Percentiles rank a stretch among this genome's conserved stretches.
These are phyloP conservation scores for Oenanthe javanica DNA, from an alignment of 140 eudicot species.

Conservation along the genomic window DNA sequence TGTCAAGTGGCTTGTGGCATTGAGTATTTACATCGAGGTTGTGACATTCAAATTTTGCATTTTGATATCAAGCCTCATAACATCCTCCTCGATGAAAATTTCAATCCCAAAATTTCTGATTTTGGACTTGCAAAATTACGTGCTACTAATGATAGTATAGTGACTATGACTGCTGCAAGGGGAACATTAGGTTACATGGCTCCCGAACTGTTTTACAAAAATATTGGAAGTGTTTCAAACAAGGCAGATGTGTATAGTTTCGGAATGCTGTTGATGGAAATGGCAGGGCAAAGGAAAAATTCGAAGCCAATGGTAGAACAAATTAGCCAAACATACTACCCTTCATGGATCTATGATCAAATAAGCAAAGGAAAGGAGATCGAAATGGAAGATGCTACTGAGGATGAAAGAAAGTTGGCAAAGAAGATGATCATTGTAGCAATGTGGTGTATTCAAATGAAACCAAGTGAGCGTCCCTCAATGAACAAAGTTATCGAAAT, in stretches of 20 bases:
- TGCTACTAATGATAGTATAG: too few species aligned
- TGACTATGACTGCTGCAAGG: too few species aligned
- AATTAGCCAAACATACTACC: conserved; percentile 23
- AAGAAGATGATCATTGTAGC: conserved; percentile 30
- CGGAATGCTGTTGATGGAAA: neutral
- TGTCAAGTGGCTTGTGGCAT: too few species aligned
- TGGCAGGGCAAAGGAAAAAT: neutral
- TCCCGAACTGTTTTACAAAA: too few species aligned
- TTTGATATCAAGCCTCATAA: too few species aligned
- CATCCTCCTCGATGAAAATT: too few species aligned
- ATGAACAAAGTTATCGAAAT: too few species aligned
- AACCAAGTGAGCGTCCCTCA: conserved; percentile 18
- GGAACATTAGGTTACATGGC: too few species aligned
- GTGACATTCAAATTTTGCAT: too few species aligned
- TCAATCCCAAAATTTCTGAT: too few species aligned
- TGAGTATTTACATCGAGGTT: too few species aligned
- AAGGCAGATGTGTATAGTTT: conserved; percentile 9
- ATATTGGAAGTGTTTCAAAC: neutral
- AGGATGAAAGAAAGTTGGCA: conserved; percentile 4
- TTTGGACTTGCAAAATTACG: too few species aligned
- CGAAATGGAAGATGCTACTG: conserved; percentile 12
- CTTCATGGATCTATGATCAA: conserved; percentile 30
- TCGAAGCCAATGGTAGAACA: neutral
- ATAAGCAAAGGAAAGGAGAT: conserved; percentile 17
- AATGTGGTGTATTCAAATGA: conserved; percentile 41